Evolutionary conservation across 345 rosid species (phyloP).

Genomic region (Clarkia xantiana): DNA sequence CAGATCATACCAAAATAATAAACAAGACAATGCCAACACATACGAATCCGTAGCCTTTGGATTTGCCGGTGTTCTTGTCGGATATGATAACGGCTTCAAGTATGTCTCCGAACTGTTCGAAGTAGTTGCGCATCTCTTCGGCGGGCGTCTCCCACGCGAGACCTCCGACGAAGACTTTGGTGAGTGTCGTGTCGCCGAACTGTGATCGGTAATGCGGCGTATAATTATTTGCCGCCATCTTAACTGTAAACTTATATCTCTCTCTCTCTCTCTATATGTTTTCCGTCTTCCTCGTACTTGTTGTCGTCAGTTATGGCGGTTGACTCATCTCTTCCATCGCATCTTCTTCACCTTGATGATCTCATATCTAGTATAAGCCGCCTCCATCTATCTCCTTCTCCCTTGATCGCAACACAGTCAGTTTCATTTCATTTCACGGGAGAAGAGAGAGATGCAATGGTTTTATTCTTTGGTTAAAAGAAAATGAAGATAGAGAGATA

Average conservation of each 20-base stretch:
- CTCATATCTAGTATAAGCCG: background rate
- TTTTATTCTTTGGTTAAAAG: background rate
- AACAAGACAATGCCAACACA: slow-evolving; percentile 9
- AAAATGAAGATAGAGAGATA: slow-evolving; percentile 1
- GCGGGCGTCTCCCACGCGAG: slow-evolving; percentile 96
- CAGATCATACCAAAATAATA: background rate
- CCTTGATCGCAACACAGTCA: slow-evolving; percentile 7
- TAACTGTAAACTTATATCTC: slow-evolving; percentile 8
- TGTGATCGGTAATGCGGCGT: slow-evolving; percentile 72
- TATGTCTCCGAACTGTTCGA: slow-evolving; percentile 85
- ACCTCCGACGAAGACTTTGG: slow-evolving; percentile 88
- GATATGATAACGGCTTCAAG: slow-evolving; percentile 88
- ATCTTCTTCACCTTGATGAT: slow-evolving; percentile 1
- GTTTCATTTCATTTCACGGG: background rate
- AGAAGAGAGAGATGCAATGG: too few species aligned
- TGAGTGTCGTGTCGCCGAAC: slow-evolving; percentile 82
- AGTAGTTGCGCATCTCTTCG: slow-evolving; percentile 67
- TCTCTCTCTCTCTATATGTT: slow-evolving; percentile 8
- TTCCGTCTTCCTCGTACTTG: background rate
- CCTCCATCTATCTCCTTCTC: background rate
- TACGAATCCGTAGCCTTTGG: slow-evolving; percentile 96
- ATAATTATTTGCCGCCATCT: slow-evolving; percentile 24
- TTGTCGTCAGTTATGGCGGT: background rate
- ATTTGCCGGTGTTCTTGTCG: slow-evolving; percentile 73
- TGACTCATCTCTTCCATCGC: background rate